Conservation (phyloP, 352 stramenopile species). For the Phytopythium delawarense region DNA sequence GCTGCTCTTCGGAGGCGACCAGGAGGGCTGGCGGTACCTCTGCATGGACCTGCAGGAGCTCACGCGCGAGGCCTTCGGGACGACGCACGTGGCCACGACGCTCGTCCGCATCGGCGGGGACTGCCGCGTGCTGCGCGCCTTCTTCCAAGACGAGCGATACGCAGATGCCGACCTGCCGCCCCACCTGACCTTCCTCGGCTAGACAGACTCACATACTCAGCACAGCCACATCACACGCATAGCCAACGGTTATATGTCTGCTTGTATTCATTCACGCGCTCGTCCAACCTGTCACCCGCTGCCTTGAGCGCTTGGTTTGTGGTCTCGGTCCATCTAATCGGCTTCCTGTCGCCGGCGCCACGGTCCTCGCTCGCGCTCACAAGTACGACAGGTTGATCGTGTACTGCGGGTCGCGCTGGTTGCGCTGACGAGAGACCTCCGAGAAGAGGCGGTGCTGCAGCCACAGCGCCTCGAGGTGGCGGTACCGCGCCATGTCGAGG, state of each 20-base stretch:
- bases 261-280: constrained; percentile 1
- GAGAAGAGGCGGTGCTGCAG: constrained; percentile 79
- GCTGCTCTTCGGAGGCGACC: constrained; percentile 34
- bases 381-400: constrained; percentile 86
- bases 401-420: constrained; percentile 84
- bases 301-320: neutral
- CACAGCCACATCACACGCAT: neutral
- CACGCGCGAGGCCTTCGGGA: constrained; percentile 63
- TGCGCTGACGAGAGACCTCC: constrained; percentile 83
- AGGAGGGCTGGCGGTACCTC: constrained; percentile 59
- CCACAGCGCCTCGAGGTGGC: constrained; percentile 80
- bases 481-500: constrained; percentile 68
- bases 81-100: constrained; percentile 68
- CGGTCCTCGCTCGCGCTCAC: constrained; percentile 21
- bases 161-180: constrained; percentile 55
- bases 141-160: constrained; percentile 82
- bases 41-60: constrained; percentile 76
- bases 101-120: constrained; percentile 53
- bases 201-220: constrained; percentile 5
- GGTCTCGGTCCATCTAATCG: neutral
- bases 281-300: neutral
- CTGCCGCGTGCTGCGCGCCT: constrained; percentile 69
- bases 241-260: neutral
- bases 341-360: neutral
- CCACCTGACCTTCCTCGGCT: constrained; percentile 67